Base-by-base conservation (phyloP, 805 yeast species). In the Myxozyma lipomycoides region DNA sequence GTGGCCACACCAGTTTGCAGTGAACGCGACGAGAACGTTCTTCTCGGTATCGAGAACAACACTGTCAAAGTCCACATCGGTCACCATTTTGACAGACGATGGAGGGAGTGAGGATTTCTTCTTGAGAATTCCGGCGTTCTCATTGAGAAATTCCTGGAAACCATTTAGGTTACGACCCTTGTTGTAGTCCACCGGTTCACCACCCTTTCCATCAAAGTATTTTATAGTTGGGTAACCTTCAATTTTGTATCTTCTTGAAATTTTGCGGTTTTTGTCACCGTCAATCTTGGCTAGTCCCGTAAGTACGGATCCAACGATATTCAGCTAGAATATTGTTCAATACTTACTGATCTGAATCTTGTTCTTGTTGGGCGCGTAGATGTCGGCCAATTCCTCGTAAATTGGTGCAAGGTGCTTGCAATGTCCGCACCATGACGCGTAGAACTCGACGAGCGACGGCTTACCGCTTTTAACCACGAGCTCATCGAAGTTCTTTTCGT, bases 161-260 rank as follows among this genome's bases (percentile, higher is more conserved):
- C 80, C 71, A 24, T 76, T 75, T n/a, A 77, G 67, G 18, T 73
- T 72, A 58, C 95, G 75, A 32, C 60, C 65, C 23, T 52, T 58
- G 22, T 39, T 51, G 39, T 62, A 55, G n/a, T 60, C 61, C 18
- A 55, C 58, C 7, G 62, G 61, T n/a, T 55, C 57, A 10, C 53
- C 48, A 1, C 59, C 57, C 42, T 46, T 57, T 28, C 61, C 61
- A 39, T 58, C 61, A 24, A 57, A 58, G 40, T 18, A 49, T 47
- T 82, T 69, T 30, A 93, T 66, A 0, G 96, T 86, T 6, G 98
- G 98, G 67, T 77, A 91, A 0, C 96, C 95, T 59, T 79, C 73
- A 32, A 93, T 71, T 46, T 76, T 74, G 67, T 84, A 75, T 51
- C 76, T 69, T 24, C 81, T 70, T 70, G 98, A 90, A 3, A 91